Evolutionary conservation across 1,284 basidiomycete species (phyloP), one percentile per base, ranked within the genome.

Genomic region (Microbotryum saponariae): DNA sequence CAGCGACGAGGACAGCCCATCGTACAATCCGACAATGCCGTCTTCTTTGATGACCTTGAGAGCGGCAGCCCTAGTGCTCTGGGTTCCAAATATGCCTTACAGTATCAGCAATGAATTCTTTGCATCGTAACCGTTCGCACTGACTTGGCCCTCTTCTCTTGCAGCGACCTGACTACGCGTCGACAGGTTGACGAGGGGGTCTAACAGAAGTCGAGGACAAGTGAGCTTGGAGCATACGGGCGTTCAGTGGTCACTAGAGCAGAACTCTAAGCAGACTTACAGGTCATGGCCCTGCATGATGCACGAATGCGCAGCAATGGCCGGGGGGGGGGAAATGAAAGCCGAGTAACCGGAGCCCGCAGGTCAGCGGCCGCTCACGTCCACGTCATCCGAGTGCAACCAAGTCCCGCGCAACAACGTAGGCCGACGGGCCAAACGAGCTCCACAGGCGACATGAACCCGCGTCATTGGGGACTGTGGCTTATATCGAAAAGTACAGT

Each of bases 101-200:
- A 23, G 29, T n/a, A 25, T 23, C 23, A 57, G 47, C 10, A 25
- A 8, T 4, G 5, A 4, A 8, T 16, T 33, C 55, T 62, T 37
- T 4, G 37, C 31, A 51, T 56, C 47, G 16, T 52, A 60, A 25
- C 56, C 27, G 42, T 25, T 42, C 29, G 50, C 53, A 49, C 74
- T 51, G 42, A 82, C 83, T 81, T 90, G 88, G 61, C 82, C 78
- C 62, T 87, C 81, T 64, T 83, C 87, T 78, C 85, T 89, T 1
- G 86, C 86, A 71, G 91, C 86, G 8, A 97, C 91, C 9, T 93
- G 93, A 2, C 92, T 91, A 54, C 93, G 84, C 1, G 92, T 97
- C 5, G 90, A 93, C 44, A 97, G 79, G 74, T 91, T 89, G 66
- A 97, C 86, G 42, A 98, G 81, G 9, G 94, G 94, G 74, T 77